Conservation (phyloP, 2,329 filamentous ascomycete species). For the Aplosporella prunicola region DNA sequence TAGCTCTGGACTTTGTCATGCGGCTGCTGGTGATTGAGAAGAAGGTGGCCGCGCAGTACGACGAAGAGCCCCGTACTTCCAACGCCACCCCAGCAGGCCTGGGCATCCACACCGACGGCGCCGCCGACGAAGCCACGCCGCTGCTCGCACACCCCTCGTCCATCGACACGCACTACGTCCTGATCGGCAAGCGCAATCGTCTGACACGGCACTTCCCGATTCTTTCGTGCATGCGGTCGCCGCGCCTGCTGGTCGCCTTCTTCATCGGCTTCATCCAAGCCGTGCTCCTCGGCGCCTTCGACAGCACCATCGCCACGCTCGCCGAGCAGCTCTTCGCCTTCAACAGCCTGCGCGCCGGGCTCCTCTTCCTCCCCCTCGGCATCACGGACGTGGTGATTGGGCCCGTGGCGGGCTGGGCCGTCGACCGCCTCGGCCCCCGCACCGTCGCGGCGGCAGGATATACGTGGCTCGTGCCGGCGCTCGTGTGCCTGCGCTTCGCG, state of each 20-base stretch:
- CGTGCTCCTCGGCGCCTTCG: constrained; percentile 33
- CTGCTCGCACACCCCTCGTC: not conserved
- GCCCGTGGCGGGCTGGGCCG: constrained; percentile 38
- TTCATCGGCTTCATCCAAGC: constrained; percentile 38
- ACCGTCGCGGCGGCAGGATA: constrained; percentile 34
- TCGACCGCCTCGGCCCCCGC: constrained; percentile 39
- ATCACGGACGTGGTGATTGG: constrained; percentile 36
- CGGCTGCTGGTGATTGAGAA: constrained; percentile 55
- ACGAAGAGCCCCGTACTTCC: constrained; percentile 15
- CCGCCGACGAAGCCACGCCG: constrained; percentile 9
- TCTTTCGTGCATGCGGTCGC: constrained; percentile 31
- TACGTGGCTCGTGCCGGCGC: constrained; percentile 31
- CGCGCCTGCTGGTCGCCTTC: constrained; percentile 23
- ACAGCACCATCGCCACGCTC: constrained; percentile 39
- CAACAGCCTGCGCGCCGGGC: constrained; percentile 33
- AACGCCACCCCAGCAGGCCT: constrained; percentile 13
- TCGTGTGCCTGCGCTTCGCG: not conserved
- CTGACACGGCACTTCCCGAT: constrained; percentile 38
- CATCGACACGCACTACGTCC: constrained; percentile 3
- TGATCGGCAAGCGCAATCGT: constrained; percentile 28
- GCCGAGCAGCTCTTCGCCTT: constrained; percentile 36
- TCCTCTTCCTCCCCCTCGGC: constrained; percentile 39
- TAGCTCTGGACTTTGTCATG: constrained; percentile 51
- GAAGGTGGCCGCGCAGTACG: constrained; percentile 43
- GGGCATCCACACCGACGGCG: too few species aligned